Evolutionary conservation across 345 rosid genomes (phyloP), one percentile per base, ranked within the genome.

Genomic region (Physaria fendleri): DNA sequence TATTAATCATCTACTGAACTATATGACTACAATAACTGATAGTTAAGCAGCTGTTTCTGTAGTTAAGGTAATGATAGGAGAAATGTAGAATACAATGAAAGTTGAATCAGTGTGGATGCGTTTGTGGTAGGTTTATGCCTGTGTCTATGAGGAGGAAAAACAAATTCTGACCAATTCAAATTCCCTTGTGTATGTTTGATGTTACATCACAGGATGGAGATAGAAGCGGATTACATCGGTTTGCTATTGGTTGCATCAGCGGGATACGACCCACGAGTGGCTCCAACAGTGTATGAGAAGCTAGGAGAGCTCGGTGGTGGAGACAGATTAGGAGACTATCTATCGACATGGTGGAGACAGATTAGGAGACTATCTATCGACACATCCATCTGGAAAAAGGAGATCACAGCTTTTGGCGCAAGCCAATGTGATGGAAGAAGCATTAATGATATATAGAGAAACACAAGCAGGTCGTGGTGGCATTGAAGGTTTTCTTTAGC

Each of bases 311-410:
- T 87, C 1, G 56, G 75, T n/a, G n/a, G n/a, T 4, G 91, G 94
- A 15, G 78, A 76, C 0, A 77, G 74, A 1, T 40, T 85, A 1
- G 64, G 66, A 59, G 85, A 93, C 60, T 89, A 93, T n/a, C n/a
- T n/a, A n/a, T n/a, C n/a, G n/a, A n/a, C n/a, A n/a, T n/a, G n/a
- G n/a, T n/a, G n/a, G n/a, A n/a, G n/a, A n/a, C n/a, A n/a, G n/a
- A n/a, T n/a, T n/a, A n/a, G n/a, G n/a, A n/a, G n/a, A n/a, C n/a
- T n/a, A n/a, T 66, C 79, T 93, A 6, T 85, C 95, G 2, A 89
- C 95, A n/a, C 99, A 93, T 74, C 99, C 96, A 8, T 93, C 99
- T 1, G 95, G 95, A 17, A 83, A 75, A 81, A 85, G 77, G 79
- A 82, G 99, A 71, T 80, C 97, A 29, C 64, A 79, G 48, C 64